Percentiles rank a stretch among this genome's conserved stretches.
Conservation (phyloP, 2,329 filamentous ascomycete genomes). For the Ceratocystis cubensis region DNA sequence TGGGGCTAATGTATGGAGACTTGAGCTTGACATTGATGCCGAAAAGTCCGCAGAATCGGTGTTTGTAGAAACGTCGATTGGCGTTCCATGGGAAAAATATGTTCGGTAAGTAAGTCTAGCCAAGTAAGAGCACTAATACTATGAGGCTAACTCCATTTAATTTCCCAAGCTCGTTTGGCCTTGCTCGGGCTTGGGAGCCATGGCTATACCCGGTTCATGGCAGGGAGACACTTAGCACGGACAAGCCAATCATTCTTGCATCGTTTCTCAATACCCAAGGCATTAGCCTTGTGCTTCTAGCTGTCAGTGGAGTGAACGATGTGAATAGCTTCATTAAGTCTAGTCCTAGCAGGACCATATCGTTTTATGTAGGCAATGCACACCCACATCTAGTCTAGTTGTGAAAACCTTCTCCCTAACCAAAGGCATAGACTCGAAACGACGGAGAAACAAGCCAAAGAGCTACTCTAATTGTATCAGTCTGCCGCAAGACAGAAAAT, state of each 20-base stretch:
- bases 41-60: conserved; percentile 47
- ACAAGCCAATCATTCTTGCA: conserved; percentile 65
- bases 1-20: conserved; percentile 56
- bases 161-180: conserved; percentile 56
- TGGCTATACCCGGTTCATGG: conserved; percentile 90
- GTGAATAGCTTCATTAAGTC: conserved; percentile 58
- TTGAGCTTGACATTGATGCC: conserved; percentile 44
- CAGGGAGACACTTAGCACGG: conserved; percentile 49
- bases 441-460: conserved; percentile 47
- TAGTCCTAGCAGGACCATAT: conserved; percentile 50
- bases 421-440: conserved; percentile 42
- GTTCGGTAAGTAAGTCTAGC: conserved; percentile 34
- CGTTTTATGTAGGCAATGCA: conserved; percentile 45
- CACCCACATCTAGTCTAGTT: background rate
- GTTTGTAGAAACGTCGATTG: conserved; percentile 45
- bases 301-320: conserved; percentile 60
- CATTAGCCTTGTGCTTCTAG: conserved; percentile 63
- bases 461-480: conserved; percentile 55
- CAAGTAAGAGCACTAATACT: background rate
- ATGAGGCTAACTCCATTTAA: background rate
- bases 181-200: conserved; percentile 66
- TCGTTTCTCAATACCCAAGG: conserved; percentile 65
- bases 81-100: conserved; percentile 46
- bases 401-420: conserved; percentile 19
- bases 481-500: conserved; percentile 59